Conservation (phyloP, 495 filamentous ascomycete genomes). For the Penicillium manginii region DNA sequence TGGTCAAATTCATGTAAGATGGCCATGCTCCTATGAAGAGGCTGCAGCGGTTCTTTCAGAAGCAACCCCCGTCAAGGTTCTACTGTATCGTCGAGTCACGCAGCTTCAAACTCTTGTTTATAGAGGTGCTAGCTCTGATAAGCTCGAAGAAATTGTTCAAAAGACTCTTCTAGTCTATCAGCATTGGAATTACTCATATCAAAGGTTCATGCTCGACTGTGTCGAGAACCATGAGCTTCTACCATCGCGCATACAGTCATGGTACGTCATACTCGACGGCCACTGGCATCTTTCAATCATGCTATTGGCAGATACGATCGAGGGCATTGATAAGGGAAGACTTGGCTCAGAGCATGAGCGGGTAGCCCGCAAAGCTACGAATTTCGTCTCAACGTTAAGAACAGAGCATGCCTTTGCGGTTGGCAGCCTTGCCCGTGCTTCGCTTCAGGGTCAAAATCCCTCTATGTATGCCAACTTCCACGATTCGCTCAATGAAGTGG, state of each 20-base stretch:
- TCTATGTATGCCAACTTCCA: constrained; percentile 23
- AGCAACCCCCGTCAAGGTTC: constrained; percentile 52
- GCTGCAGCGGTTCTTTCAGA: constrained; percentile 43
- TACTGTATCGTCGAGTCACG: constrained; percentile 50
- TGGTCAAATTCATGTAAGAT: constrained; percentile 21
- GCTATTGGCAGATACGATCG: constrained; percentile 48
- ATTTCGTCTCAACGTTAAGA: constrained; percentile 36
- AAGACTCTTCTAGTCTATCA: constrained; percentile 40
- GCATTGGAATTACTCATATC: constrained; percentile 48
- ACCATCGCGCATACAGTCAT: constrained; percentile 48
- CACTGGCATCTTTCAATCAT: constrained; percentile 53
- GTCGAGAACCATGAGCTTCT: constrained; percentile 44
- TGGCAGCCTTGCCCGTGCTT: constrained; percentile 41
- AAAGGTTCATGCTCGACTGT: constrained; percentile 48
- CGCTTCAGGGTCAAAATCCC: constrained; percentile 25
- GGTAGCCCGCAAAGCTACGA: constrained; percentile 26
- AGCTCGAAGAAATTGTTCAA: constrained; percentile 43
- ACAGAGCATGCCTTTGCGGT: constrained; percentile 37
- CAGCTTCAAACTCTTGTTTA: constrained; percentile 47
- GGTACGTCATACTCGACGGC: constrained; percentile 50
- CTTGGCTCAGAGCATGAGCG: constrained; percentile 31
- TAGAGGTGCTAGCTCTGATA: constrained; percentile 19
- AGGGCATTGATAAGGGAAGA: constrained; percentile 39
- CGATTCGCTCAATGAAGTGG: constrained; percentile 36
- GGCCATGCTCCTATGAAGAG: constrained; percentile 50